Conservation (phyloP, 1,284 basidiomycete species). For the Tausonia pullulans region DNA sequence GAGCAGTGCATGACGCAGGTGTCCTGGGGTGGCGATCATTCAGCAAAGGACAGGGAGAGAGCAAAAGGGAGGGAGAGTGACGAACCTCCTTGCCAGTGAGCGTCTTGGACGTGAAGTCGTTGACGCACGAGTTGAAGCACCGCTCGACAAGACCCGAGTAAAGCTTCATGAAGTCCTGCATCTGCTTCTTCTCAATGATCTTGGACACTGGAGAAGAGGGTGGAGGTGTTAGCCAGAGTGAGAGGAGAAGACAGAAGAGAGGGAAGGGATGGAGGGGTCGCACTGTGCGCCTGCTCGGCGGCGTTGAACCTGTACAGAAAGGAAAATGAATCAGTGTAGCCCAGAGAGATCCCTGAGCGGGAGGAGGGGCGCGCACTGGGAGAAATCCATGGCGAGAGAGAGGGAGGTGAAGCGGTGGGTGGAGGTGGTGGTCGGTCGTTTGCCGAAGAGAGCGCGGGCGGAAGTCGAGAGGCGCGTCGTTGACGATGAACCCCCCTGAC, state of each 20-base stretch:
- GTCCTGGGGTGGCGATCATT: slow-evolving; percentile 29
- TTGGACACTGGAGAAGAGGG: slow-evolving; percentile 21
- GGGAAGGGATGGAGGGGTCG: slow-evolving; percentile 35
- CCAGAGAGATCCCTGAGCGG: background rate
- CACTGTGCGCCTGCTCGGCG: slow-evolving; percentile 79
- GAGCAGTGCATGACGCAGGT: slow-evolving; percentile 50
- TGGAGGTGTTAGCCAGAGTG: background rate
- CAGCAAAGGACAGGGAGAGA: background rate
- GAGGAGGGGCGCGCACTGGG: background rate
- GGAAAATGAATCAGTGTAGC: background rate
- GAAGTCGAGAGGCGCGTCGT: no score
- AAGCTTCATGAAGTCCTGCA: slow-evolving; percentile 95
- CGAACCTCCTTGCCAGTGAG: slow-evolving; percentile 83
- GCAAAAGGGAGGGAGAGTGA: slow-evolving; percentile 14
- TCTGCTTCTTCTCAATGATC: slow-evolving; percentile 92
- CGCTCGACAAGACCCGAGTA: slow-evolving; percentile 94
- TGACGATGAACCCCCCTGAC: no score
- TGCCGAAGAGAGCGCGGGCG: background rate
- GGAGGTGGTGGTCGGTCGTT: background rate
- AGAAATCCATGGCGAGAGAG: slow-evolving; percentile 15
- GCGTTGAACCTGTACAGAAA: slow-evolving; percentile 44
- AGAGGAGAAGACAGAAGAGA: no score
- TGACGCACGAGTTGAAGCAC: slow-evolving; percentile 89
- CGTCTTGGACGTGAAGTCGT: slow-evolving; percentile 93
- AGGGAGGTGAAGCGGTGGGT: background rate